Conservation (phyloP, 495 filamentous ascomycete genomes). For the Aeminium ludgeri region DNA sequence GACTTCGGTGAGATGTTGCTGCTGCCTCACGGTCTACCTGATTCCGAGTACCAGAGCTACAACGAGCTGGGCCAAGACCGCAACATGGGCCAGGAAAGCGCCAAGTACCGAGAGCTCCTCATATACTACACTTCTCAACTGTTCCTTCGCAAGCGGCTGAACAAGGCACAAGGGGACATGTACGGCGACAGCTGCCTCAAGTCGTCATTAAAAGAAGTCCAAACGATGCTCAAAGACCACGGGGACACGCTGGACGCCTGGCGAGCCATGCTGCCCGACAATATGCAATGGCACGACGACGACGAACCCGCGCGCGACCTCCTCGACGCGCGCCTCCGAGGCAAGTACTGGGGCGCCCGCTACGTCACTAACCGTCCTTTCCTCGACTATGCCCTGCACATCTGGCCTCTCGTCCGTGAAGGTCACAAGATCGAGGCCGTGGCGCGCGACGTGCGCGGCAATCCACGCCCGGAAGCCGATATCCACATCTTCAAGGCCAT, state of each 20-base stretch:
- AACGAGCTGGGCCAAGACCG: not conserved
- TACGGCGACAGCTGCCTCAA: conserved; percentile 1
- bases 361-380: conserved; percentile 82
- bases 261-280: conserved; percentile 27
- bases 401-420: conserved; percentile 8
- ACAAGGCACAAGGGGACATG: conserved; percentile 54
- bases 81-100: not conserved
- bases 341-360: conserved; percentile 83
- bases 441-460: conserved; percentile 2
- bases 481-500: conserved; percentile 14
- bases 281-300: conserved; percentile 46
- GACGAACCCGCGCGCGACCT: conserved; percentile 51
- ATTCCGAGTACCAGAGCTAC: conserved; percentile 4
- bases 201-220: not conserved
- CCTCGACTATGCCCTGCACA: conserved; percentile 45
- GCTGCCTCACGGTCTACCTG: conserved; percentile 37
- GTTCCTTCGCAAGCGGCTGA: conserved; percentile 68
- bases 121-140: conserved; percentile 73
- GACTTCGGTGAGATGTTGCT: conserved; percentile 31
- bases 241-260: conserved; percentile 25
- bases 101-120: too few species aligned
- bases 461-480: conserved; percentile 7
- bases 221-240: conserved; percentile 5
- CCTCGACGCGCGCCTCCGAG: conserved; percentile 70
- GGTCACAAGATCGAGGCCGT: conserved; percentile 1